A percentile compares a stretch with the other conserved stretches of the same genome.
These are phyloP conservation scores for Fusarium sp. DNA, from an alignment of 2,329 filamentous ascomycete genomes.

Conservation along the genomic window DNA sequence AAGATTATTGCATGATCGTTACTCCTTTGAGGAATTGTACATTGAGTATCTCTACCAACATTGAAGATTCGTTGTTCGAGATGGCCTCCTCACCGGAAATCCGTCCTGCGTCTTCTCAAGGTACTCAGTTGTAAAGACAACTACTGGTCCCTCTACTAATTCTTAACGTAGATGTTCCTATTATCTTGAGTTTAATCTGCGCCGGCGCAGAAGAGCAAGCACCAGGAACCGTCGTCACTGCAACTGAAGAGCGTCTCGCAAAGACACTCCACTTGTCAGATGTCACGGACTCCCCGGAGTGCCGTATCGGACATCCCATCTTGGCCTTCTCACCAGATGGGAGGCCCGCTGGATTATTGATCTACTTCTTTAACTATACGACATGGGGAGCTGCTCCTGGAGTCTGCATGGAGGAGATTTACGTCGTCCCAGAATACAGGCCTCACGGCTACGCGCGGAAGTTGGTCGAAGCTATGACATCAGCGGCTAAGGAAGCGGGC, in stretches of 20 bases:
- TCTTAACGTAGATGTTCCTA: not conserved
- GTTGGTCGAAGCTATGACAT: not conserved
- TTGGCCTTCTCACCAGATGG: not conserved
- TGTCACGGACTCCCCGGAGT: not conserved
- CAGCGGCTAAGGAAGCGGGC: not conserved
- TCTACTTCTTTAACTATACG: constrained; percentile 8
- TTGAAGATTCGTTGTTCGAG: too few species aligned
- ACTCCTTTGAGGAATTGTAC: not conserved
- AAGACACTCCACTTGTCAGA: not conserved
- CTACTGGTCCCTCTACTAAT: not conserved
- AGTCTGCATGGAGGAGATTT: constrained; percentile 5
- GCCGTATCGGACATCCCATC: not conserved
- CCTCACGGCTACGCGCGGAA: constrained; percentile 1
- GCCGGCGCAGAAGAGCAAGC: not conserved
- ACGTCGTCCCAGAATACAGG: not conserved
- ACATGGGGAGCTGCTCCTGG: constrained; percentile 7
- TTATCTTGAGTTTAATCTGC: not conserved
- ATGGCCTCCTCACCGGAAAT: not conserved
- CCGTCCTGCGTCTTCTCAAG: not conserved
- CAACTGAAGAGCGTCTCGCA: not conserved
- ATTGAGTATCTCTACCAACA: not conserved
- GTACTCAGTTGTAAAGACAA: not conserved
- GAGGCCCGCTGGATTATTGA: not conserved
- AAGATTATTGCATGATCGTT: rapidly evolving
- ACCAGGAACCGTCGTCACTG: not conserved